A percentile compares a stretch with the other conserved stretches of the same genome.
phyloP scores from a whole-genome alignment of 148 eudicot genomes.

The Cornus suecica region DNA sequence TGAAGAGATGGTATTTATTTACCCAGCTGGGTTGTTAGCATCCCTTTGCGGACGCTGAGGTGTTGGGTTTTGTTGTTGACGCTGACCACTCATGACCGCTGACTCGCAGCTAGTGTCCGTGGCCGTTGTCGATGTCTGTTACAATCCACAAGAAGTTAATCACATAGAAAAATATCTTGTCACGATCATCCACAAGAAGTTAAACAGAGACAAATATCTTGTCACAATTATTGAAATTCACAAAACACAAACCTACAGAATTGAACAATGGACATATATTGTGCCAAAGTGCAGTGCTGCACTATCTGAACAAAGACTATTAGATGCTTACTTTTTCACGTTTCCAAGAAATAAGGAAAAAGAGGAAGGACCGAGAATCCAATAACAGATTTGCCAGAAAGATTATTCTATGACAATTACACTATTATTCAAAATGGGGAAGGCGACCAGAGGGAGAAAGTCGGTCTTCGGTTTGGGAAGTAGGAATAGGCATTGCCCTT shows the following conservation, averaged over 20 bases:
- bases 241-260: not conserved
- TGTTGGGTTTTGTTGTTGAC: slow-evolving; percentile 51
- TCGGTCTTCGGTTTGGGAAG: too few relatives aligned
- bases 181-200: not conserved
- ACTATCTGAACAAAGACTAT: not conserved
- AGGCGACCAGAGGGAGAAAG: too few relatives aligned
- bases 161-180: not conserved
- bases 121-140: slow-evolving; percentile 46
- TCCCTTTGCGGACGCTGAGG: slow-evolving; percentile 50
- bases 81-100: slow-evolving; percentile 55
- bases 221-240: not conserved
- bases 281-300: not conserved
- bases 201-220: not conserved
- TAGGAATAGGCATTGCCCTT: too few relatives aligned
- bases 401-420: too few relatives aligned
- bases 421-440: too few relatives aligned
- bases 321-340: not conserved
- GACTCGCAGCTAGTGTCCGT: slow-evolving; percentile 61
- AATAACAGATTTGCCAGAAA: not conserved
- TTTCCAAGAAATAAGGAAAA: not conserved
- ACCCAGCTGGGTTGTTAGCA: slow-evolving; percentile 67
- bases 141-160: not conserved
- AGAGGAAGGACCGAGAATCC: not conserved
- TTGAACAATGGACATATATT: not conserved
- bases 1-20: not conserved